Percentiles rank a stretch among this genome's conserved stretches.
Conservation (phyloP, 495 filamentous ascomycete genomes). For the Glarea lozoyensis region DNA sequence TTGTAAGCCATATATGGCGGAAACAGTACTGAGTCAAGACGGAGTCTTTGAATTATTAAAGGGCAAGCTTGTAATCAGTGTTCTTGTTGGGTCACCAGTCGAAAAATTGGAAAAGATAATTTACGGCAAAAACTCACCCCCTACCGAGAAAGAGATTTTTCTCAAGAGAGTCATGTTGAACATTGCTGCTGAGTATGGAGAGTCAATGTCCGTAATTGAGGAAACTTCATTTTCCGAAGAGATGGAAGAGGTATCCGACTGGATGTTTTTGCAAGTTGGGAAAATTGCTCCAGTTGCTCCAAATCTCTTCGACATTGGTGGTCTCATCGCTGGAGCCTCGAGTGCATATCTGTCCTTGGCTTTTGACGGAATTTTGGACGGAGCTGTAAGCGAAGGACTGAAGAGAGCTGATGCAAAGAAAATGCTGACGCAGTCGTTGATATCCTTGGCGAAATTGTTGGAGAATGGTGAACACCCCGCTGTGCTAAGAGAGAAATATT, state of each 20-base stretch:
- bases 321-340: constrained; percentile 65
- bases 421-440: constrained; percentile 71
- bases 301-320: constrained; percentile 56
- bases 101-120: constrained; percentile 51
- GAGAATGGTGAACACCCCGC: constrained; percentile 55
- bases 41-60: constrained; percentile 59
- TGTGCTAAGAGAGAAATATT: constrained; percentile 64
- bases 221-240: constrained; percentile 42
- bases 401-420: constrained; percentile 67
- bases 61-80: constrained; percentile 75
- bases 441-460: constrained; percentile 45
- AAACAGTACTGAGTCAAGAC: constrained; percentile 48
- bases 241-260: constrained; percentile 48
- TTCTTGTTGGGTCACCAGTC: constrained; percentile 68
- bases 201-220: constrained; percentile 73
- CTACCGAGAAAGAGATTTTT: constrained; percentile 44
- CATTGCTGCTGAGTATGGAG: constrained; percentile 57
- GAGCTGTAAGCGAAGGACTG: constrained; percentile 69
- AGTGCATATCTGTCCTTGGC: constrained; percentile 70
- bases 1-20: constrained; percentile 70
- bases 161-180: constrained; percentile 61
- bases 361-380: constrained; percentile 68
- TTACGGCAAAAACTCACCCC: constrained; percentile 19
- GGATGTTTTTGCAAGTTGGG: constrained; percentile 56
- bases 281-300: constrained; percentile 22